Conservation (phyloP, 2,329 filamentous ascomycete genomes). For the Fusarium pilosicola region DNA sequence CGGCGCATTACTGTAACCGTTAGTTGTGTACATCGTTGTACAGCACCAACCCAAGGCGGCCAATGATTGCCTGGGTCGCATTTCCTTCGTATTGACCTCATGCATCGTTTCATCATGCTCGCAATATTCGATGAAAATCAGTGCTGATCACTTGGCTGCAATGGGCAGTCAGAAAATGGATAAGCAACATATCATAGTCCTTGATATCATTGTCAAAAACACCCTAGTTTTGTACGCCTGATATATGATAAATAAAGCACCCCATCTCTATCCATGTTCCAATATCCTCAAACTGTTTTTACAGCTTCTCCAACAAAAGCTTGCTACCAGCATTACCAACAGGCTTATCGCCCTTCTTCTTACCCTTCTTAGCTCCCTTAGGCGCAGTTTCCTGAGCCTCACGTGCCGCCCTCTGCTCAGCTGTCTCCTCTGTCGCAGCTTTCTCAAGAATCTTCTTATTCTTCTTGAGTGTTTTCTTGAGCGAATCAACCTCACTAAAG, state of each 20-base stretch:
- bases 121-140: not conserved
- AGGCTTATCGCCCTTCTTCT: conserved; percentile 56
- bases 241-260: conserved; percentile 32
- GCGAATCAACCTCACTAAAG: conserved; percentile 72
- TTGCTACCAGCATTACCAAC: conserved; percentile 71
- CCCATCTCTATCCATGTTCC: conserved; percentile 8
- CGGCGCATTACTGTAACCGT: conserved; percentile 4
- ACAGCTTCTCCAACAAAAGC: conserved; percentile 68
- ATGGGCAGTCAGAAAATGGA: not conserved
- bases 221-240: conserved; percentile 41
- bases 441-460: conserved; percentile 76
- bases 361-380: conserved; percentile 55
- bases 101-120: not conserved
- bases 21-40: conserved; percentile 3
- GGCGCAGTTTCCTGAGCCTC: conserved; percentile 59
- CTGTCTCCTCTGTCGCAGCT: conserved; percentile 69
- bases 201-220: conserved; percentile 39
- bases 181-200: conserved; percentile 29
- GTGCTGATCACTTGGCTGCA: not conserved
- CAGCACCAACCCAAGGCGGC: not conserved
- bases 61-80: not conserved
- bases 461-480: conserved; percentile 77
- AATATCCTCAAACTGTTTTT: conserved; percentile 8
- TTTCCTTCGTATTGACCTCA: not conserved
- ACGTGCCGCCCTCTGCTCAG: conserved; percentile 62